Conservation (phyloP, 192 early-diverging fungal species). For the Allomyces arbusculus region DNA sequence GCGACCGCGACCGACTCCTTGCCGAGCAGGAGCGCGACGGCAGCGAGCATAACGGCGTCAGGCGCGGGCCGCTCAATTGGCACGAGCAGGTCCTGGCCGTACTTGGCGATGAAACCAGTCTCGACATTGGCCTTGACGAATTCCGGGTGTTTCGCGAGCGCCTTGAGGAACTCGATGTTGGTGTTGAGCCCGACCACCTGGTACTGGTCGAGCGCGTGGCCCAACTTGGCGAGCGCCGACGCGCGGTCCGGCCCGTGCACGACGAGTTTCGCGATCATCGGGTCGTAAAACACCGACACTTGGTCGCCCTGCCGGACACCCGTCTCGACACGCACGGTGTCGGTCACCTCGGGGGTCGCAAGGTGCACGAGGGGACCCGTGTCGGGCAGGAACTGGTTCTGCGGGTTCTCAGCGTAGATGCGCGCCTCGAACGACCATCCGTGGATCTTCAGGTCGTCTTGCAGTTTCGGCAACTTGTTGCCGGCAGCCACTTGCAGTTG, state of each 20-base stretch:
- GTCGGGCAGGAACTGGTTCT: constrained; percentile 73
- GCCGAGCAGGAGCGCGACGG: constrained; percentile 22
- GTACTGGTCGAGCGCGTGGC: constrained; percentile 65
- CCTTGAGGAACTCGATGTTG: constrained; percentile 79
- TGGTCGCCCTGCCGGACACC: constrained; percentile 79
- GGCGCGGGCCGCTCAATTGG: constrained; percentile 11
- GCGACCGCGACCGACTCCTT: background rate
- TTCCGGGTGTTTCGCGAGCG: constrained; percentile 50
- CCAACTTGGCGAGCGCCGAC: constrained; percentile 59
- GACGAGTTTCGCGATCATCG: constrained; percentile 89
- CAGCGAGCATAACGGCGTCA: constrained; percentile 43
- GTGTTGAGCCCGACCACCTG: constrained; percentile 79
- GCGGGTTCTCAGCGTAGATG: constrained; percentile 92
- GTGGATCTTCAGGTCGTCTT: constrained; percentile 44
- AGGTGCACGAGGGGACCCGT: constrained; percentile 71
- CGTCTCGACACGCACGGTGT: constrained; percentile 67
- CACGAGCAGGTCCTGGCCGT: constrained; percentile 41
- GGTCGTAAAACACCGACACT: constrained; percentile 83
- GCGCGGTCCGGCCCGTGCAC: constrained; percentile 60
- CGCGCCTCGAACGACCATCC: constrained; percentile 94
- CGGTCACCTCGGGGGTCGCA: constrained; percentile 36
- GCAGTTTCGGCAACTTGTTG: constrained; percentile 52
- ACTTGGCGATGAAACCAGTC: constrained; percentile 81
- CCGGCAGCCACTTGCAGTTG: constrained; percentile 86
- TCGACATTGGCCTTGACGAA: constrained; percentile 78